Percentiles rank a stretch among this genome's conserved stretches.
These are phyloP conservation scores for Boletellus deceptivus DNA, from an alignment of 1,284 basidiomycete species.

Conservation along the genomic window DNA sequence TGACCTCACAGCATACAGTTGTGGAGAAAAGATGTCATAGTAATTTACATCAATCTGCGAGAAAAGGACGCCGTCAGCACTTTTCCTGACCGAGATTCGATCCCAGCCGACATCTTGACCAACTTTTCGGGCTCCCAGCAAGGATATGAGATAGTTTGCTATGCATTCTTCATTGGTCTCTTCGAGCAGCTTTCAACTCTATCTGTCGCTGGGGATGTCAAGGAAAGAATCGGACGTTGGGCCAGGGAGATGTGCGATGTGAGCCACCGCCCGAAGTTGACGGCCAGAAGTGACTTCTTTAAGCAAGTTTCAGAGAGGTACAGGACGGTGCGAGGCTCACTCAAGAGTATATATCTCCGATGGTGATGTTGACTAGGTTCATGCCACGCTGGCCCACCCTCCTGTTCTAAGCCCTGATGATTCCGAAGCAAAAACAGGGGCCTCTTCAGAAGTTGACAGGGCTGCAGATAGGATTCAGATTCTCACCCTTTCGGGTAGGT, in stretches of 20 bases:
- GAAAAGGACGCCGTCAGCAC: neutral
- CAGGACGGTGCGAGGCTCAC: neutral
- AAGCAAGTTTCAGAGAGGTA: neutral
- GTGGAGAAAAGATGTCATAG: constrained; percentile 8
- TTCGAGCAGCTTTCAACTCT: constrained; percentile 9
- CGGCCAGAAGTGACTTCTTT: neutral
- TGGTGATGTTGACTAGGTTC: neutral
- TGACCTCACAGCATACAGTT: constrained; percentile 7
- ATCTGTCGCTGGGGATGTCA: too few species aligned
- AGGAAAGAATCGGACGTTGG: neutral
- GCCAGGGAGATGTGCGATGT: neutral
- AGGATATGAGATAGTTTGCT: neutral
- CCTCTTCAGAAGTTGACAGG: neutral
- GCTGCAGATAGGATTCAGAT: too few species aligned
- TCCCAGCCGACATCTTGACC: constrained; percentile 13
- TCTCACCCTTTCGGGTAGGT: too few species aligned
- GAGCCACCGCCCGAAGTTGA: neutral
- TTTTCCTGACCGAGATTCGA: constrained; percentile 12
- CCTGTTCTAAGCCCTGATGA: too few species aligned
- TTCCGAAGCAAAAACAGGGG: neutral
- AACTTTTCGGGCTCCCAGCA: neutral
- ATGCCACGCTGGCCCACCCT: neutral
- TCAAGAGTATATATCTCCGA: neutral
- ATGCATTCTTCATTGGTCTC: constrained; percentile 12
- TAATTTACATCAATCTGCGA: constrained; percentile 23